A percentile compares a stretch with the other conserved stretches of the same genome.
These are phyloP conservation scores for Scopulariopsis brevicaulis DNA, from an alignment of 2,329 filamentous ascomycete species.

Conservation along the genomic window DNA sequence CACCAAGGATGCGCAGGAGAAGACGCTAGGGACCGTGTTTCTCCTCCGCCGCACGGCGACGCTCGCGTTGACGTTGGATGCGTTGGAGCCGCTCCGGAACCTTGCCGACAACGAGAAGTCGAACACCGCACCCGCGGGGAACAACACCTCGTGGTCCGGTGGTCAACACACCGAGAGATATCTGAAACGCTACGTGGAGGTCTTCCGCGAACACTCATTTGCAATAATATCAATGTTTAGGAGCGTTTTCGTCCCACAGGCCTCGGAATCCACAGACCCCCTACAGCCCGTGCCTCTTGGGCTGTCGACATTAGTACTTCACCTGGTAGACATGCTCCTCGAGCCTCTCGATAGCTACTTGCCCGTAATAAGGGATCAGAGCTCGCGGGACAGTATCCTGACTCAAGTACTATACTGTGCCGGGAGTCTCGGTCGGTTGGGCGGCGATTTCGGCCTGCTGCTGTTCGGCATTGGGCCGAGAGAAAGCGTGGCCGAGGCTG, in stretches of 20 bases:
- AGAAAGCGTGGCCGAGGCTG: constrained; percentile 9
- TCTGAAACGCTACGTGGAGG: constrained; percentile 90
- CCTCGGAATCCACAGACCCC: constrained; percentile 12
- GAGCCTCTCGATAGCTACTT: constrained; percentile 67
- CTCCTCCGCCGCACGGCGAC: constrained; percentile 77
- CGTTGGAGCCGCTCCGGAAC: constrained; percentile 73
- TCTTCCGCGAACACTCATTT: constrained; percentile 96
- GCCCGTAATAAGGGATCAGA: constrained; percentile 68
- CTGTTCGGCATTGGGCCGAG: constrained; percentile 41
- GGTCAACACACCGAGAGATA: constrained; percentile 93
- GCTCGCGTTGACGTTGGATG: constrained; percentile 67
- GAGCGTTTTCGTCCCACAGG: constrained; percentile 60
- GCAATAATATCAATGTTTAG: constrained; percentile 90
- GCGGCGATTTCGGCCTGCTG: constrained; percentile 86
- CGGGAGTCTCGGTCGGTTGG: constrained; percentile 77
- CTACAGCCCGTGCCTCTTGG: constrained; percentile 60
- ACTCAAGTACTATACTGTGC: constrained; percentile 93
- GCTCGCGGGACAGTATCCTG: constrained; percentile 73
- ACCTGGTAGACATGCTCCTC: constrained; percentile 71
- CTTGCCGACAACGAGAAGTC: constrained; percentile 74
- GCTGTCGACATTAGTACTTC: constrained; percentile 71
- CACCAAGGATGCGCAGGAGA: constrained; percentile 35
- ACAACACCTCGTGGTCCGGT: constrained; percentile 38
- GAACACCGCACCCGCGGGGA: neutral
- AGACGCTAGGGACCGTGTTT: constrained; percentile 71